Conservation (phyloP, 805 yeast species). For the Ogataea henricii region DNA sequence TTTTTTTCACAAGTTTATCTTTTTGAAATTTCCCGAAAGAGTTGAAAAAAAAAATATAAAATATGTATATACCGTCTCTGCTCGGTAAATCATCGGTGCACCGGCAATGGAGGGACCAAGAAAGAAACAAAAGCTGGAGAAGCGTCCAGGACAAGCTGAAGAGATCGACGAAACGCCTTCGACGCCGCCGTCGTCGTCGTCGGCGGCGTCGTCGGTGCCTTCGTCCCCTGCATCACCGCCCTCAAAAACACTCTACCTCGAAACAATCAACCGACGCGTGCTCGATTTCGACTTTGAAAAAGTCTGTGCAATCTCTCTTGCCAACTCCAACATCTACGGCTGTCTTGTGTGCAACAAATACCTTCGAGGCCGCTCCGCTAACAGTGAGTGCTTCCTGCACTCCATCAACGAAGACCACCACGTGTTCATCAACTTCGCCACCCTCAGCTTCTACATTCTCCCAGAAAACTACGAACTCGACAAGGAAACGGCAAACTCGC, state of each 20-base stretch:
- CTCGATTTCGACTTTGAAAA: slow-evolving; percentile 73
- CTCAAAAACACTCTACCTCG: slow-evolving; percentile 31
- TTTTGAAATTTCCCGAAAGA: not conserved
- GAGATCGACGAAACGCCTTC: not conserved
- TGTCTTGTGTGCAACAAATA: slow-evolving; percentile 77
- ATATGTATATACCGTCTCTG: too few relatives aligned
- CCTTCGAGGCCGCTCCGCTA: slow-evolving; percentile 62
- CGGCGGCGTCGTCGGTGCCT: not conserved
- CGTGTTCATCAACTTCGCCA: slow-evolving; percentile 57
- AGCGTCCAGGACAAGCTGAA: not conserved
- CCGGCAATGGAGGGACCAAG: not conserved
- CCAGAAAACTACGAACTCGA: slow-evolving; percentile 60
- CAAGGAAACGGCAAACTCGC: slow-evolving; percentile 30
- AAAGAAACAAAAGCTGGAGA: not conserved
- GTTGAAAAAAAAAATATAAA: too few relatives aligned
- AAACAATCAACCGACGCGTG: slow-evolving; percentile 44
- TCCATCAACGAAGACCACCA: slow-evolving; percentile 64
- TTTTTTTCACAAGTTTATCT: not conserved
- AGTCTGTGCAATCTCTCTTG: slow-evolving; percentile 62
- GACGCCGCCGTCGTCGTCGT: not conserved
- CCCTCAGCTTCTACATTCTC: slow-evolving; percentile 52
- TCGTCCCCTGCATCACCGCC: not conserved
- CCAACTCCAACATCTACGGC: slow-evolving; percentile 64
- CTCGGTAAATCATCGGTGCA: too few relatives aligned
- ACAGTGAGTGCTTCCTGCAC: slow-evolving; percentile 71